Base-by-base conservation (phyloP, 78 protist species). In the Dictyostelium capitatum region DNA sequence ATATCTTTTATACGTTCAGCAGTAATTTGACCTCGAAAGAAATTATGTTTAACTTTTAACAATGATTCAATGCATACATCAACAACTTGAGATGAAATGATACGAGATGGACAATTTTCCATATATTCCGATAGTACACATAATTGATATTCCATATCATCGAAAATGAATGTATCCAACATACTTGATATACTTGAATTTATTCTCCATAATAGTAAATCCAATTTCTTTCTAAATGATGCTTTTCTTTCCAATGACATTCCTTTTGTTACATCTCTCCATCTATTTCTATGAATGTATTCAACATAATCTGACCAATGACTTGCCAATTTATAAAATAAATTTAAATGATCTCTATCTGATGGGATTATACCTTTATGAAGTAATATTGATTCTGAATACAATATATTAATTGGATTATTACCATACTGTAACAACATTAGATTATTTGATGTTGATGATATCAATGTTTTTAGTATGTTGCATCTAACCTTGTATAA, bases 301-400 rank as follows among this genome's bases (percentile, higher is more conserved):
- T 91, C 95, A 1, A 91, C 95, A 65, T 77, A 91, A 57, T 91
- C 95, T 8, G 95, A 77, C 92, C 91, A 91, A 67, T 91, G 80
- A 41, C 82, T 53, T 10, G 92, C 89, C 56, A 77, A 41, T 57
- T 79, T 62, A 57, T 78, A 91, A 23, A 81, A 43, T 20, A 82
- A 32, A 7, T 69, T 32, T 54, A 83, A 67, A 70, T 51, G 79
- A 15, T 81, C 80, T 10, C 19, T 17, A 43, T 91, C 90, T 0
- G 87, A 77, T 70, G 89, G 95, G 17, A 91, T 77, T 4, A 83
- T 30, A 17, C 87, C 95, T 47, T 91, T 91, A 19, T 91, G 83
- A 11, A 82, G 28, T 23, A 82, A 6, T 8, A 91, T 23, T 17
- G 85, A 54, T 37, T 91, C 95, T 10, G 84, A 82, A 54, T 83